These are phyloP conservation scores for Dryas alaskensis DNA, from an alignment of 306 rosid species.

Conservation along the genomic window DNA sequence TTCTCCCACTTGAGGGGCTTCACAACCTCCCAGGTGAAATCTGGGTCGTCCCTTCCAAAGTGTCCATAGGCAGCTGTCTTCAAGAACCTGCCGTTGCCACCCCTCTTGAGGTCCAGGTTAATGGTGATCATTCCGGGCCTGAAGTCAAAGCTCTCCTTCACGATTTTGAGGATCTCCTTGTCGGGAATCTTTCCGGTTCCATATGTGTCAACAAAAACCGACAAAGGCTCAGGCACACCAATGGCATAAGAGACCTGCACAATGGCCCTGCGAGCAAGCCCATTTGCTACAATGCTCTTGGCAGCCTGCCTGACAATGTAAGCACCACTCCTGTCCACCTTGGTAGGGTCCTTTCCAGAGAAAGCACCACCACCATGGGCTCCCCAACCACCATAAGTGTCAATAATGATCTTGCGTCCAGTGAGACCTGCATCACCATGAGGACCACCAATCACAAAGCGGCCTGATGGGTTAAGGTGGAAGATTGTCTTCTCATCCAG, in stretches of 20 bases:
- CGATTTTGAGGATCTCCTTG: constrained; percentile 81
- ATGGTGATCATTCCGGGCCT: constrained; percentile 99
- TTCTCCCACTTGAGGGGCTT: constrained; percentile 99
- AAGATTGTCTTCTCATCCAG: constrained; percentile 95
- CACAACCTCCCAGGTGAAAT: constrained; percentile 98
- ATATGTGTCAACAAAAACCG: constrained; percentile 74
- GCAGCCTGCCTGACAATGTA: constrained; percentile 97
- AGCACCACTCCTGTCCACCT: constrained; percentile 99
- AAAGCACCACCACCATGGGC: constrained; percentile 99
- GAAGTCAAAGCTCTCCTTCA: constrained; percentile 93
- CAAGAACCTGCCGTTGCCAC: constrained; percentile 75
- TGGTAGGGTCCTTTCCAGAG: constrained; percentile 99
- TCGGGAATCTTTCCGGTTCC: constrained; percentile 94
- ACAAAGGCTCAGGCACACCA: constrained; percentile 96
- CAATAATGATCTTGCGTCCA: constrained; percentile 95
- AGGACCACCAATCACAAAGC: constrained; percentile 97
- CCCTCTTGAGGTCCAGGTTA: constrained; percentile 92
- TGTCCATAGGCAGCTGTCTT: constrained; percentile 99
- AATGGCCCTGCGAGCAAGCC: constrained; percentile 87
- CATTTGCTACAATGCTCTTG: constrained; percentile 90
- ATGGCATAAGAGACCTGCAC: constrained; percentile 98
- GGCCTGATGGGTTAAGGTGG: constrained; percentile 99
- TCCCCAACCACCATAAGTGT: constrained; percentile 99
- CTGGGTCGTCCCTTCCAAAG: constrained; percentile 95
- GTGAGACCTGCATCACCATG: constrained; percentile 99